Evolutionary conservation across 2,329 filamentous ascomycete species (phyloP).

Genomic region (Colletotrichum sublineola): DNA sequence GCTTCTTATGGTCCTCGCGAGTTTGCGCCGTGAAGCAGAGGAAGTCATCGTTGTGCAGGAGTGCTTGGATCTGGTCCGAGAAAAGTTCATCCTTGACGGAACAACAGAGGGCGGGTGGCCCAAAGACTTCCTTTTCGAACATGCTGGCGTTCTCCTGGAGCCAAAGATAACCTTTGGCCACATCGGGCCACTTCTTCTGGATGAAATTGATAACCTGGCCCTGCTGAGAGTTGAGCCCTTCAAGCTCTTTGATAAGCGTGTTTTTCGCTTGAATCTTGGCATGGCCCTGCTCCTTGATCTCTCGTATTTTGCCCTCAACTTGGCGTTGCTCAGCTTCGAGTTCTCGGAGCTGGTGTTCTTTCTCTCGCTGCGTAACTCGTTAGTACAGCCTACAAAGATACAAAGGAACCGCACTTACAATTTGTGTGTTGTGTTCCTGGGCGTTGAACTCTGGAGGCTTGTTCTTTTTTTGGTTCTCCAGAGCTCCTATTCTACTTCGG

Average conservation of each 20-base stretch:
- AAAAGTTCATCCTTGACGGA: conserved; percentile 81
- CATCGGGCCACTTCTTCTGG: conserved; percentile 70
- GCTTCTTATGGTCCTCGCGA: conserved; percentile 77
- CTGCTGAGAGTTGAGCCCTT: conserved; percentile 77
- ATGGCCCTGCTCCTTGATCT: conserved; percentile 59
- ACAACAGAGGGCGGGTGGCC: conserved; percentile 84
- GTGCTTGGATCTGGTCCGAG: conserved; percentile 66
- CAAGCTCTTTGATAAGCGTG: conserved; percentile 62
- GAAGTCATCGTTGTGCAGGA: conserved; percentile 66
- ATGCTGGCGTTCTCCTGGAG: conserved; percentile 76
- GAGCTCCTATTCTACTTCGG: conserved; percentile 69
- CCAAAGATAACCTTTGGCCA: conserved; percentile 83
- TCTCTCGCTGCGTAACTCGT: conserved; percentile 64
- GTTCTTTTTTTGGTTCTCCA: conserved; percentile 74
- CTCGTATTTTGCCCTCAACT: conserved; percentile 54
- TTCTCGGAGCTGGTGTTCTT: conserved; percentile 70
- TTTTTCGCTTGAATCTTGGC: conserved; percentile 55
- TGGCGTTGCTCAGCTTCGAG: conserved; percentile 59
- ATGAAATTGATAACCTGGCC: conserved; percentile 81
- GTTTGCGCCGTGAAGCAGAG: conserved; percentile 83
- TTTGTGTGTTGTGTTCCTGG: conserved; percentile 77
- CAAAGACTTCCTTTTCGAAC: conserved; percentile 84
- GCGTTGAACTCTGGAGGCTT: conserved; percentile 77
- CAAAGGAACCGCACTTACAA: conserved; percentile 64
- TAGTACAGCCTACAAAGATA: conserved; percentile 34